phyloP scores from a whole-genome alignment of 148 eudicot genomes.

The Selenicereus undatus region DNA sequence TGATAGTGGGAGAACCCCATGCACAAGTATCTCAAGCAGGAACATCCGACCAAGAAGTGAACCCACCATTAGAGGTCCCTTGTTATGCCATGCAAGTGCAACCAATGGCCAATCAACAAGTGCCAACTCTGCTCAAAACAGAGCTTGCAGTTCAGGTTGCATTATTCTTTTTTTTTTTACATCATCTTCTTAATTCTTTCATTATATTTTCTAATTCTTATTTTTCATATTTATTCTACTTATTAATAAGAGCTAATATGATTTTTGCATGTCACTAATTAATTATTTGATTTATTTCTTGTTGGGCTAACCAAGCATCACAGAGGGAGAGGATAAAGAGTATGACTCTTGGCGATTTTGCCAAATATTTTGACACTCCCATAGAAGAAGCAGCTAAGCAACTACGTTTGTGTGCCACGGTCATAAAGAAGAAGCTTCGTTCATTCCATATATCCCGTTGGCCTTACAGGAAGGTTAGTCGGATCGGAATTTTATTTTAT shows the following conservation, averaged over 20 bases:
- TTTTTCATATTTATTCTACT: too few relatives aligned
- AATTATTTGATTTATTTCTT: not conserved
- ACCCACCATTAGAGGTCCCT: not conserved
- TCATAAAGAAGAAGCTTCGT: constrained; percentile 49
- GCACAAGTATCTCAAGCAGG: not conserved
- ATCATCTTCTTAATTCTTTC: too few relatives aligned
- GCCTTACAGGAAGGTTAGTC: constrained; percentile 61
- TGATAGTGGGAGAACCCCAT: not conserved
- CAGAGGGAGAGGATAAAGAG: constrained; percentile 54
- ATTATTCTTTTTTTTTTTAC: not conserved
- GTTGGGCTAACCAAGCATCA: constrained; percentile 8
- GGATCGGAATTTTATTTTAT: too few relatives aligned
- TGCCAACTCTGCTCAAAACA: not conserved
- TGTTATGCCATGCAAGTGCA: not conserved
- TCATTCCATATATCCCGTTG: constrained; percentile 37
- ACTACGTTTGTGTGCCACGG: constrained; percentile 38
- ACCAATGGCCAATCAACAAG: not conserved
- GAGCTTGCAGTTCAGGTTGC: constrained; percentile 26
- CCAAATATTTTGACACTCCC: constrained; percentile 12
- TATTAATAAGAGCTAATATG: too few relatives aligned
- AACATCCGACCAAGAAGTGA: constrained; percentile 4
- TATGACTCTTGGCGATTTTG: constrained; percentile 41
- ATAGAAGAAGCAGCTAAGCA: constrained; percentile 31
- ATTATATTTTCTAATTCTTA: too few relatives aligned
- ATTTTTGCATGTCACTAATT: not conserved